phyloP scores from a whole-genome alignment of 2,329 filamentous ascomycete genomes.

The Claviceps capensis region DNA sequence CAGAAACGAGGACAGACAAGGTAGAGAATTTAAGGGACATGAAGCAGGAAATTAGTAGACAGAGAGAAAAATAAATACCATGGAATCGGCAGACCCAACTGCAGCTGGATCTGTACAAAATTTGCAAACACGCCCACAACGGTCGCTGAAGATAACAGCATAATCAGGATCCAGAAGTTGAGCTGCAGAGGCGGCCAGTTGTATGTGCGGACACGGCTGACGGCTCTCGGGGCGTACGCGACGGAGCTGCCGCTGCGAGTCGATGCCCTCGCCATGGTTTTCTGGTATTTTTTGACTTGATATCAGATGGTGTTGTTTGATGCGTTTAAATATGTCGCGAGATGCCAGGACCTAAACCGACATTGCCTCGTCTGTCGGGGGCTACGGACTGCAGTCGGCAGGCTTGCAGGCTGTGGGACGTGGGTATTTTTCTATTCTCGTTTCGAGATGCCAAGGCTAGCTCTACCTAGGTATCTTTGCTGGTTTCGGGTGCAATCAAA shows the following conservation, averaged over 20 bases:
- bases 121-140: slow-evolving; percentile 48
- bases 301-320: neutral
- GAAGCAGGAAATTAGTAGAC: too few species aligned
- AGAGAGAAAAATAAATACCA: slow-evolving; percentile 30
- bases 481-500: too few species aligned
- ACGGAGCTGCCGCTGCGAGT: slow-evolving; percentile 23
- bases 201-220: slow-evolving; percentile 41
- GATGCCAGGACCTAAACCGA: neutral
- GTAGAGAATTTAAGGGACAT: neutral
- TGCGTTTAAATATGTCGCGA: neutral
- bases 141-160: slow-evolving; percentile 43
- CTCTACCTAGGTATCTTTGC: too few species aligned
- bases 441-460: too few species aligned
- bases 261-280: slow-evolving; percentile 3
- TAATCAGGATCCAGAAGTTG: slow-evolving; percentile 54
- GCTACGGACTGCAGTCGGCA: too few species aligned
- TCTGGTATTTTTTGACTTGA: neutral
- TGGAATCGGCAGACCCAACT: slow-evolving; percentile 39
- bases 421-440: too few species aligned
- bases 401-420: too few species aligned
- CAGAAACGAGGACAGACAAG: neutral
- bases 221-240: slow-evolving; percentile 28
- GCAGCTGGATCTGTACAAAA: slow-evolving; percentile 45
- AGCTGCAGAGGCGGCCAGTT: slow-evolving; percentile 56
- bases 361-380: too few species aligned